Evolutionary conservation across 2,329 filamentous ascomycete genomes (phyloP).

Genomic region (Fonsecaea pedrosoi): DNA sequence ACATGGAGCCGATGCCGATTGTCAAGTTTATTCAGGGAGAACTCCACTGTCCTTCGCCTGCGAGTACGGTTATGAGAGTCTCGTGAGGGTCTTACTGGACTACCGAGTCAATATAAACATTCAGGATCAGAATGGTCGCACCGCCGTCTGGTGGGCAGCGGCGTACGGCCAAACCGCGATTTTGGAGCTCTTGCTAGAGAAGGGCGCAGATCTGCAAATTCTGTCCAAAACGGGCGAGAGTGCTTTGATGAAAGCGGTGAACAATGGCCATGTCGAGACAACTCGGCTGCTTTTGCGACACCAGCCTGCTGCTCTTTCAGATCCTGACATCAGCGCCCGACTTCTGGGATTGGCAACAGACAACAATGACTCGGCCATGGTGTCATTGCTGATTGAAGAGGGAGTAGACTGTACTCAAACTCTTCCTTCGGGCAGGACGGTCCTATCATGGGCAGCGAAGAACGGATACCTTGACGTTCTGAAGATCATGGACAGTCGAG

Average conservation of each 20-base stretch:
- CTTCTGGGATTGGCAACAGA: constrained; percentile 10
- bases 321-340: neutral
- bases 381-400: constrained; percentile 8
- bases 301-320: neutral
- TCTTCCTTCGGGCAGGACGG: constrained; percentile 1
- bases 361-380: neutral
- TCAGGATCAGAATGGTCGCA: constrained; percentile 19
- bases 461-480: neutral
- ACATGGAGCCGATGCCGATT: constrained; percentile 10
- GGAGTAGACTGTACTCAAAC: neutral
- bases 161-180: constrained; percentile 24
- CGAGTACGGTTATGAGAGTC: constrained; percentile 18
- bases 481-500: neutral
- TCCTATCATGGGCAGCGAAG: constrained; percentile 4
- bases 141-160: constrained; percentile 18
- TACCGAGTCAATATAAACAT: constrained; percentile 14
- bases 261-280: neutral
- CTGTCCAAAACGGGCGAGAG: neutral
- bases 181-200: constrained; percentile 26
- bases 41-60: constrained; percentile 32
- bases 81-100: constrained; percentile 28
- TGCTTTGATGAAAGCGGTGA: neutral
- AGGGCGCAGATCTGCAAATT: constrained; percentile 12
- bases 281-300: neutral
- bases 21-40: constrained; percentile 14